These are phyloP conservation scores for Leccinum disarticulatum DNA, from an alignment of 768 basidiomycete genomes.

Conservation along the genomic window DNA sequence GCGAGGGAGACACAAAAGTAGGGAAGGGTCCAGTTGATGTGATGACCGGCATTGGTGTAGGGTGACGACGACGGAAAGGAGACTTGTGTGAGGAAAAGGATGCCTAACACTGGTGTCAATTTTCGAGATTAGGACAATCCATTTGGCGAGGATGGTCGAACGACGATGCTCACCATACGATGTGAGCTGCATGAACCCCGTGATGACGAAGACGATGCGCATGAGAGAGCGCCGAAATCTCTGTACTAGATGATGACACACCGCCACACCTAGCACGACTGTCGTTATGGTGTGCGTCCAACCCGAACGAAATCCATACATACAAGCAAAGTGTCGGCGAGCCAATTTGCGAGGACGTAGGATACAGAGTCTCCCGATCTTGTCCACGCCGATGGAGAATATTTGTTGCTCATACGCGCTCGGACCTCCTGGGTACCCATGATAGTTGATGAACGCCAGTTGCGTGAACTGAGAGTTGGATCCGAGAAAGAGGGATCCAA, in stretches of 20 bases:
- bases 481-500: slow-evolving; percentile 26
- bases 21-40: slow-evolving; percentile 28
- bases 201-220: slow-evolving; percentile 17
- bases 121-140: not conserved
- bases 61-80: slow-evolving; percentile 30
- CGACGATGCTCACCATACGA: slow-evolving; percentile 23
- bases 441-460: slow-evolving; percentile 30
- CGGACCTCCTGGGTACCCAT: slow-evolving; percentile 28
- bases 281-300: not conserved
- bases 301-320: slow-evolving; percentile 8
- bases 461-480: slow-evolving; percentile 32
- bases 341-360: slow-evolving; percentile 31
- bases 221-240: slow-evolving; percentile 15
- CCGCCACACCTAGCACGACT: slow-evolving; percentile 28
- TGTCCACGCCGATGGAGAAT: slow-evolving; percentile 29
- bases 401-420: slow-evolving; percentile 24
- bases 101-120: slow-evolving; percentile 18
- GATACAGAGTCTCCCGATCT: slow-evolving; percentile 25
- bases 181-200: slow-evolving; percentile 25
- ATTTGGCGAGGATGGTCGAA: not conserved
- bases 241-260: slow-evolving; percentile 30
- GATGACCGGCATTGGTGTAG: slow-evolving; percentile 13
- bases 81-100: slow-evolving; percentile 25
- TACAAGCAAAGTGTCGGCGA: slow-evolving; percentile 28
- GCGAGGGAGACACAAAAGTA: slow-evolving; percentile 29